Percentiles rank a stretch among this genome's conserved stretches.
These are phyloP conservation scores for Blepharisma stoltei DNA, from an alignment of 73 alveolate species.

Conservation along the genomic window DNA sequence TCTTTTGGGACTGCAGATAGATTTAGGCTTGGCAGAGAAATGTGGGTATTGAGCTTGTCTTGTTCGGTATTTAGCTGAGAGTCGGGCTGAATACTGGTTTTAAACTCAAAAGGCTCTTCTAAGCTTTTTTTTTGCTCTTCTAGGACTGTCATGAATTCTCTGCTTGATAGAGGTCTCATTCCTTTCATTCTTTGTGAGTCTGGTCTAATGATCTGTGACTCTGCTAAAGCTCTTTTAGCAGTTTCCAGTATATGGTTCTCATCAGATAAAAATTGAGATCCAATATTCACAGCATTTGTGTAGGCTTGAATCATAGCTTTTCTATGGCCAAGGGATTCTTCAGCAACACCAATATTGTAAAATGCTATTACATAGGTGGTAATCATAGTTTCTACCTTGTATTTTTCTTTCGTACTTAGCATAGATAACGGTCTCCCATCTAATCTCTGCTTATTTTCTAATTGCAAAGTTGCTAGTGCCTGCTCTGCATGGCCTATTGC, in stretches of 20 bases:
- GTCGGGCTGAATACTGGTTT: no score
- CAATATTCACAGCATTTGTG: slow-evolving; percentile 25
- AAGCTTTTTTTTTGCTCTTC: no score
- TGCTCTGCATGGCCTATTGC: slow-evolving; percentile 2
- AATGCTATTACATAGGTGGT: slow-evolving; percentile 19
- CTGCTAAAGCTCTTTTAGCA: slow-evolving; percentile 3
- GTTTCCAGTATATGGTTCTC: neutral
- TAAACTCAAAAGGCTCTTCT: no score
- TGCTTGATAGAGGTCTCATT: no score
- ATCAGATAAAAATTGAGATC: neutral
- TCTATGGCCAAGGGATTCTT: slow-evolving; percentile 5
- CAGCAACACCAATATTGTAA: slow-evolving; percentile 23
- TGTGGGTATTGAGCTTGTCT: no score
- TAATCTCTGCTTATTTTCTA: neutral
- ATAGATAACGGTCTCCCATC: neutral
- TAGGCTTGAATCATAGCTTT: slow-evolving; percentile 17
- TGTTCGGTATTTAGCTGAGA: no score
- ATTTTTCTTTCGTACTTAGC: neutral
- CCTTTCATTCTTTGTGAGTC: no score
- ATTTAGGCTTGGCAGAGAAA: no score
- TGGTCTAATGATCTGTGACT: neutral
- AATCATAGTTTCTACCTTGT: neutral
- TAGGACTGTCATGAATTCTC: no score
- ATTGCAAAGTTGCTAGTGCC: neutral
- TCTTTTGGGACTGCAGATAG: neutral